Percentiles rank a stretch among this genome's conserved stretches.
Conservation (phyloP, 108 stramenopile genomes). For the Discostella stelligeroides region DNA sequence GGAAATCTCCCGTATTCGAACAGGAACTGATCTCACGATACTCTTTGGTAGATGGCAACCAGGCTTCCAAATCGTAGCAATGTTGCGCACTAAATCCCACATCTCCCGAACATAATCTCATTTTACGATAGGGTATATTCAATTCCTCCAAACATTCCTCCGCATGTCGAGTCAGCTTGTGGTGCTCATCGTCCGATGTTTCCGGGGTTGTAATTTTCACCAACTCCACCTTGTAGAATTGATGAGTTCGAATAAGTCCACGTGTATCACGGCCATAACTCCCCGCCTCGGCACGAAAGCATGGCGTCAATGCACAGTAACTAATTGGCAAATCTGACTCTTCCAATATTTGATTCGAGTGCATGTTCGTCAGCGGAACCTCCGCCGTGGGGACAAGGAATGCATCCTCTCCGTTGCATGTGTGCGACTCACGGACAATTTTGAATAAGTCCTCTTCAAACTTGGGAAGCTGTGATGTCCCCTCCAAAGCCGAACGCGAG, state of each 20-base stretch:
- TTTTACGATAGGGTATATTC: constrained; percentile 92
- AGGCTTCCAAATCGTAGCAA: constrained; percentile 98
- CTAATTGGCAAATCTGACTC: constrained; percentile 85
- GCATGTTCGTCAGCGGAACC: constrained; percentile 95
- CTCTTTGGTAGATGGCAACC: constrained; percentile 92
- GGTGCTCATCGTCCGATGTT: constrained; percentile 83
- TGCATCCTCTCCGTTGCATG: constrained; percentile 96
- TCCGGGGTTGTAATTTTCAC: constrained; percentile 91
- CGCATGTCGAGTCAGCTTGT: constrained; percentile 84
- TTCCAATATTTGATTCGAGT: constrained; percentile 85
- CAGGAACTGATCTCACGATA: constrained; percentile 96
- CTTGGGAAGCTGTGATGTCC: constrained; percentile 96
- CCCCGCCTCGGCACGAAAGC: constrained; percentile 99
- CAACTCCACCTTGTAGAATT: constrained; percentile 98
- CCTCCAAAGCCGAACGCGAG: constrained; percentile 84
- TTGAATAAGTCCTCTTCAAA: constrained; percentile 97
- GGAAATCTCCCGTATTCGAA: constrained; percentile 96
- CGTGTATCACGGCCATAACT: constrained; percentile 94
- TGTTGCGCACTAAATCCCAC: constrained; percentile 93
- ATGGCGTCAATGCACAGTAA: constrained; percentile 92
- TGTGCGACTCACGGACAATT: constrained; percentile 74
- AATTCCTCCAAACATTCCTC: constrained; percentile 85
- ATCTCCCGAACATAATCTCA: constrained; percentile 95
- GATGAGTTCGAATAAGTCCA: constrained; percentile 97
- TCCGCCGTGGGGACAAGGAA: constrained; percentile 98